Evolutionary conservation across 345 rosid genomes (phyloP), one percentile per base, ranked within the genome.

Genomic region (Orychophragmus violaceus): DNA sequence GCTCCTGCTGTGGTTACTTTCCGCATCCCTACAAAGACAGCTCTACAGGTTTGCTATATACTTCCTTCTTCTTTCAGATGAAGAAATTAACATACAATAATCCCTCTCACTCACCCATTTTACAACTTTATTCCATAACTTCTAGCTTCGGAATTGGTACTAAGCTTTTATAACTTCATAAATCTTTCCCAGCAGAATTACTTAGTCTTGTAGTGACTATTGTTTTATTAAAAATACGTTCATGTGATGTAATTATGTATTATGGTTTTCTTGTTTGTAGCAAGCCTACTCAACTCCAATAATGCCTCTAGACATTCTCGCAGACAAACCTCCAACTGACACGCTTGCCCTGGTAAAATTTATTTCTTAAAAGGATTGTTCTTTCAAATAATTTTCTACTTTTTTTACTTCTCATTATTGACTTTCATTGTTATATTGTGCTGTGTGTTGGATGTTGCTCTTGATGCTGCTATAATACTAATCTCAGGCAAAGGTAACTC

Each of bases 1-100:
- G 85, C 89, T 35, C 99, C 96, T 10, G 96, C 99, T n/a, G 65
- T 87, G 1, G 69, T 95, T 72, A 95, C 88, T 59, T 95, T 87
- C 91, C 96, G 96, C 5, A 67, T 91, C 66, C 95, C 97, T 19
- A 84, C 96, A 3, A 89, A 95, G 80, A 64, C 86, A 37, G 82
- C 85, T 77, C 75, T 80, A 5, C 99, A 88, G 99, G 99, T 94
- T 75, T 27, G 60, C 29, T 59, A 13, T 17, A 25, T 30, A 17
- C 4, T 10, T 33, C 4, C 11, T 33, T 32, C n/a, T 33, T 33
- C n/a, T 33, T 33, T 33, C n/a, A 33, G 37, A 29, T 5, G 32
- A 5, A 29, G 7, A 29, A 29, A 29, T 29, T 29, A 6, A 6
- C 32, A 29, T 29, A 28, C 4, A 28, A 28, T 4, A n/a, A n/a